Evolutionary conservation across 2,329 filamentous ascomycete genomes (phyloP), one percentile per base, ranked within the genome.

Genomic region (Fusarium caatingaense): DNA sequence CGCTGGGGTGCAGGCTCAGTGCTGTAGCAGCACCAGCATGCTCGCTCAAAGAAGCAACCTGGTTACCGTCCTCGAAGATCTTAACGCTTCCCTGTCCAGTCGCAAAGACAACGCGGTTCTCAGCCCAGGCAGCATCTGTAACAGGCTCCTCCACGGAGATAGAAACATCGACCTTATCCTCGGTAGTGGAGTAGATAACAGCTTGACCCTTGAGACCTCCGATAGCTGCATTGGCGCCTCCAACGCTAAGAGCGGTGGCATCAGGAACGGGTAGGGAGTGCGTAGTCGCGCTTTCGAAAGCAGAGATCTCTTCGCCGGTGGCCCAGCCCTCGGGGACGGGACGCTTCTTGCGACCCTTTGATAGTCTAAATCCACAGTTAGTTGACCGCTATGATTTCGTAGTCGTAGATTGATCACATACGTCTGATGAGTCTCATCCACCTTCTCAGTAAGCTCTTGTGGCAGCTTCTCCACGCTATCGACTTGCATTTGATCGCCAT

Each of bases 401-500:
- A 15, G 9, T 54, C 11, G 25, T 27, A 6, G 21, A 9, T 47
- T 27, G 15, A 40, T 40, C 54, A 86, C 91, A 64, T 88, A 96
- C 92, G 87, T 87, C 78, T 92, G 86, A 78, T 97, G 93, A 75
- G 92, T 92, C 78, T 89, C 89, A 66, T 97, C 92, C 53, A 99
- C 90, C 76, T 90, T 90, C 56, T 87, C 87, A 21, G 89, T 84
- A 50, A 98, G 83, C 16, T 87, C 87, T 46, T 92, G 90, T 5
- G 94, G 90, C 32, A 99, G 84, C 25, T 88, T 89, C 74, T 94
- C 89, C 56, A 87, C 89, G 25, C 78, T 82, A 78, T 99, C 96
- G 20, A 99, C 90, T 72, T 96, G 93, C 96, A 99, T 99, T 20
- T 91, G 91, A 79, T 98, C 96, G 28, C 91, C 92, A 73, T 88